Base-by-base conservation (phyloP, 148 eudicot species). In the Rhododendron ovatum region DNA sequence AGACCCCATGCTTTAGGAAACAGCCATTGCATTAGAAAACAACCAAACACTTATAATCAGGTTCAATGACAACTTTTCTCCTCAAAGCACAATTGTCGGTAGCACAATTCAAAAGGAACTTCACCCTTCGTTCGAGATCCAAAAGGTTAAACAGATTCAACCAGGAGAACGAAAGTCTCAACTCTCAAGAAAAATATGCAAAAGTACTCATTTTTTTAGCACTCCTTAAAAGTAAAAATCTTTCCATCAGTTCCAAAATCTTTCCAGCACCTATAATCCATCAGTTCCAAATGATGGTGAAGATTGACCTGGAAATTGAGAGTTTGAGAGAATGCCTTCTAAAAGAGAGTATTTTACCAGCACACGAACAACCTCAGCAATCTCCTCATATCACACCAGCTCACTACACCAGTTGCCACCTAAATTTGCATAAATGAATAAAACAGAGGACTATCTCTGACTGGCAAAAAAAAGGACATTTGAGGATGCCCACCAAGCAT, bases 361-460 rank as follows among this genome's bases (percentile, higher is more conserved):
- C 30, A 8, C 18, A 41, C 1, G 26, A 35, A 59, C 50, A 59
- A 33, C 48, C 37, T 81, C n/a, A 17, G 39, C 51, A 59, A 24
- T 59, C 11, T 82, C 43, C 35, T 11, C 9, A 17, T 24, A 61
- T 18, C 39, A 82, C 17, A 81, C 33, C 47, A 1, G 50, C 41
- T 81, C 63, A 57, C 82, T 28, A 61, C 84, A 82, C 22, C 51
- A 14, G 65, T n/a, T 79, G 10, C 28, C 48, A 82, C 69, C 69
- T 3, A 24, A 63, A 63, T 63, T 63, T 7, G 28, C 69, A 63
- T 63, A 24, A 63, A 63, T 24, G n/a, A 63, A 63, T 1, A 63
- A 20, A n/a, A 24, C 4, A 63, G 69, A 63, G 69, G 28, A 24
- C 69, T 63, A 3, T 61, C 11, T 5, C 69, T 24, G 69, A 24